Conservation (phyloP, 176 grass and related monocot species). For the Musa troglodytarum region DNA sequence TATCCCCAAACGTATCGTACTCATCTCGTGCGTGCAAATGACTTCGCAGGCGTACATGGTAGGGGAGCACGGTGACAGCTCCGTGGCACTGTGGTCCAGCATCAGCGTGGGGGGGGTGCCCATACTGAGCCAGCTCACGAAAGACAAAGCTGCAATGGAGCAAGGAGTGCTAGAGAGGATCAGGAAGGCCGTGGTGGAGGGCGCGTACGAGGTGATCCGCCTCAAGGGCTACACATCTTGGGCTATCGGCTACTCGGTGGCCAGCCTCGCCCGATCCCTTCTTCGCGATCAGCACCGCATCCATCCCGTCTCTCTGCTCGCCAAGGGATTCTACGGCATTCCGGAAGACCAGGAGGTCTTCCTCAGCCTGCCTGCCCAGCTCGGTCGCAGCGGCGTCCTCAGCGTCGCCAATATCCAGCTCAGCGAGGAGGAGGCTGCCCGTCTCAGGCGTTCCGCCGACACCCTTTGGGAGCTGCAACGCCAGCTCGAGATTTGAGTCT, state of each 20-base stretch:
- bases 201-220: constrained; percentile 19
- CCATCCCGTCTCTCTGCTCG: constrained; percentile 11
- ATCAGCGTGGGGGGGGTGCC: constrained; percentile 16
- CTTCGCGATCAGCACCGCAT: constrained; percentile 13
- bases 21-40: no score
- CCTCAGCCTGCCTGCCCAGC: constrained; percentile 13
- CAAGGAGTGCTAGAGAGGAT: constrained; percentile 8
- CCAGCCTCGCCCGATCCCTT: constrained; percentile 5
- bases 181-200: constrained; percentile 10
- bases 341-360: background rate
- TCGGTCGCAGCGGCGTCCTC: constrained; percentile 16
- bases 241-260: constrained; percentile 19
- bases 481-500: background rate
- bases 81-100: constrained; percentile 17
- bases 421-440: constrained; percentile 8
- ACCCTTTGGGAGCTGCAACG: constrained; percentile 14
- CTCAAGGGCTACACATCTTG: constrained; percentile 18
- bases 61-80: constrained; percentile 20
- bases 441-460: constrained; percentile 1
- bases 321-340: constrained; percentile 9
- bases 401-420: constrained; percentile 3
- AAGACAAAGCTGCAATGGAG: background rate
- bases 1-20: no score
- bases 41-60: constrained; percentile 5
- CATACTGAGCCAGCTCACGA: background rate